Evolutionary conservation across 345 rosid species (phyloP).

Genomic region (Rhizophora apiculata): DNA sequence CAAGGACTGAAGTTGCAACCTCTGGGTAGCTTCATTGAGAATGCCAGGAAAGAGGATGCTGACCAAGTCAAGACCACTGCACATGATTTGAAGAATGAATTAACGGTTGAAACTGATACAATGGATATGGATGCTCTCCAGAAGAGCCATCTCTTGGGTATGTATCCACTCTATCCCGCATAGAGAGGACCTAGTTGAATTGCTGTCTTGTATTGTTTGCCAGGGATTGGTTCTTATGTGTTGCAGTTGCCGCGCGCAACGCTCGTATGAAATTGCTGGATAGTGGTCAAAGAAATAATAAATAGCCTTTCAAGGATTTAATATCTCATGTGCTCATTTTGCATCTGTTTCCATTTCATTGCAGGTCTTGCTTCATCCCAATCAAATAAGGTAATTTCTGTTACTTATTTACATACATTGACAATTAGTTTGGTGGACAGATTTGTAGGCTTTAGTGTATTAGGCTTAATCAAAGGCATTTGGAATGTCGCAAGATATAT

Average conservation of each 20-base stretch:
- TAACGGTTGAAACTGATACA: constrained; percentile 64
- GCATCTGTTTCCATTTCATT: constrained; percentile 15
- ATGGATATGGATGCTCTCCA: constrained; percentile 60
- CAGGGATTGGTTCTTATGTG: no score
- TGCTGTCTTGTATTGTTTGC: no score
- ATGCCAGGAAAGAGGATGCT: constrained; percentile 35
- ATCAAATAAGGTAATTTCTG: constrained; percentile 49
- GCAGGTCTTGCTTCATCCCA: constrained; percentile 52
- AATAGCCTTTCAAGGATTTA: neutral
- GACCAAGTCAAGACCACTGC: constrained; percentile 27
- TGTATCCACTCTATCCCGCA: neutral
- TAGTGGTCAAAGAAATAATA: neutral
- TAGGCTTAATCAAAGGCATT: no score
- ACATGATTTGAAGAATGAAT: constrained; percentile 38
- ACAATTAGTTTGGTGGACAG: no score
- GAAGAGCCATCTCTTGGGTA: constrained; percentile 46
- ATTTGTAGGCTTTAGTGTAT: no score
- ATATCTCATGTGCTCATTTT: constrained; percentile 10
- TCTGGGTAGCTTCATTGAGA: constrained; percentile 52
- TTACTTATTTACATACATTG: neutral
- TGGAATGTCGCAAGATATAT: no score
- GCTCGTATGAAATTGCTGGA: no score
- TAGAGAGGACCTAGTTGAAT: no score
- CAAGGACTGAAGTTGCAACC: constrained; percentile 54
- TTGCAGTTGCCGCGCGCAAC: no score